phyloP scores from a whole-genome alignment of 2,329 filamentous ascomycete genomes.

The Xylaria sp. region DNA sequence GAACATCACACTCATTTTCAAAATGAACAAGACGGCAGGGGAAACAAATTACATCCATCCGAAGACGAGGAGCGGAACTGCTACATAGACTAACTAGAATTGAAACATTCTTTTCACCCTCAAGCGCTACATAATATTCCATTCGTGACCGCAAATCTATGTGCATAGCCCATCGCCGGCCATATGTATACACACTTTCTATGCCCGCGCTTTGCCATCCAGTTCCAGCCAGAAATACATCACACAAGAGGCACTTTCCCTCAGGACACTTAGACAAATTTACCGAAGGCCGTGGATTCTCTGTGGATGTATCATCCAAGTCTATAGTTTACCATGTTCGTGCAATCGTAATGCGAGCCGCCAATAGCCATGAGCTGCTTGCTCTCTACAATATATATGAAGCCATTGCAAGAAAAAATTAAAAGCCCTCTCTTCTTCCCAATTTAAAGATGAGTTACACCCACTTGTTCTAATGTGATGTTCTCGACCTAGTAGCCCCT shows the following conservation, averaged over 20 bases:
- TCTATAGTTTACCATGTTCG: neutral
- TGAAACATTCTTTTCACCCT: neutral
- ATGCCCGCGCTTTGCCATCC: neutral
- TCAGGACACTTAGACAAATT: neutral
- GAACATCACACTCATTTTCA: too few relatives aligned
- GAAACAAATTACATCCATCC: neutral
- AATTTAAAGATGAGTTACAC: neutral
- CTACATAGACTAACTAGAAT: neutral
- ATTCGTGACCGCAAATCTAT: neutral
- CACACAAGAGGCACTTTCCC: neutral
- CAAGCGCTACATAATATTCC: neutral
- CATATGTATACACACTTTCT: neutral
- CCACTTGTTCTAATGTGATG: constrained; percentile 2
- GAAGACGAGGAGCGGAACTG: neutral
- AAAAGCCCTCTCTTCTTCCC: neutral
- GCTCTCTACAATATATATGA: constrained; percentile 20
- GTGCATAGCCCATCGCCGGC: neutral
- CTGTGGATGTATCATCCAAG: neutral
- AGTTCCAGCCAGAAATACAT: neutral
- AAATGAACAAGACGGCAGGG: too few relatives aligned
- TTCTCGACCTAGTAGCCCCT: constrained; percentile 1
- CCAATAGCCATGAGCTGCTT: constrained; percentile 2
- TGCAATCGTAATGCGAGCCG: constrained; percentile 19
- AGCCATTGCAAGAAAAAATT: constrained; percentile 13
- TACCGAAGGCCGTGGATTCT: neutral